These are phyloP conservation scores for Phyllosticta ampelicida DNA, from an alignment of 2,329 filamentous ascomycete species.

Conservation along the genomic window DNA sequence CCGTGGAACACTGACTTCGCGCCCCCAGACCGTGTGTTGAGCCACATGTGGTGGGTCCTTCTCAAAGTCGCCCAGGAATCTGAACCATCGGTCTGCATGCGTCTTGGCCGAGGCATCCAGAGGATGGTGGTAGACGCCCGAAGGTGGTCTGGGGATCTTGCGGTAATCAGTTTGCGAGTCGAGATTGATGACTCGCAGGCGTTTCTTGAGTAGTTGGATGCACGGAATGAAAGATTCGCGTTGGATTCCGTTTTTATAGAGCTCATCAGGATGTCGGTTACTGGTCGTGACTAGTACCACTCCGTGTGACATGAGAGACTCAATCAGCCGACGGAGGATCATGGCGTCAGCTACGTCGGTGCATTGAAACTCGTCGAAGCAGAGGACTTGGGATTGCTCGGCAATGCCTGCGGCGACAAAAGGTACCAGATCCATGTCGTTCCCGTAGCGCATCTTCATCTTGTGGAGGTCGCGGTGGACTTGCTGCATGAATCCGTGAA, in stretches of 20 bases:
- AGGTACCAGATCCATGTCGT: slow-evolving; percentile 79
- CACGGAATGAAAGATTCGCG: slow-evolving; percentile 90
- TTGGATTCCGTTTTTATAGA: slow-evolving; percentile 98
- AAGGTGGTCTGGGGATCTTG: slow-evolving; percentile 86
- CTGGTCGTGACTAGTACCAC: slow-evolving; percentile 93
- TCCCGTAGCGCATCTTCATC: slow-evolving; percentile 81
- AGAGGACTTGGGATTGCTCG: slow-evolving; percentile 71
- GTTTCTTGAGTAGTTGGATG: slow-evolving; percentile 78
- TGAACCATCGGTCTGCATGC: slow-evolving; percentile 92
- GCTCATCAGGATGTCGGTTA: slow-evolving; percentile 88
- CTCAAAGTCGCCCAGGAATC: slow-evolving; percentile 77
- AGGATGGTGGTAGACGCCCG: slow-evolving; percentile 86
- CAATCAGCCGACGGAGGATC: slow-evolving; percentile 83
- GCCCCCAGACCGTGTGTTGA: slow-evolving; percentile 80
- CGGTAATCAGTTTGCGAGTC: slow-evolving; percentile 95
- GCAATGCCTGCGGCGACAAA: slow-evolving; percentile 95
- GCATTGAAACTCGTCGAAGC: slow-evolving; percentile 98
- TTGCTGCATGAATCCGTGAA: slow-evolving; percentile 99
- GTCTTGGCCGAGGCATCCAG: slow-evolving; percentile 65
- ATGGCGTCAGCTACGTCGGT: slow-evolving; percentile 98
- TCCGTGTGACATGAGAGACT: slow-evolving; percentile 90
- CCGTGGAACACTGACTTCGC: slow-evolving; percentile 74
- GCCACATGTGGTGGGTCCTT: slow-evolving; percentile 65
- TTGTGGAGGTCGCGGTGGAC: slow-evolving; percentile 84
- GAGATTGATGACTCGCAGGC: slow-evolving; percentile 82